Conservation (phyloP, 2,329 filamentous ascomycete genomes). For the Fusarium drepaniforme region DNA sequence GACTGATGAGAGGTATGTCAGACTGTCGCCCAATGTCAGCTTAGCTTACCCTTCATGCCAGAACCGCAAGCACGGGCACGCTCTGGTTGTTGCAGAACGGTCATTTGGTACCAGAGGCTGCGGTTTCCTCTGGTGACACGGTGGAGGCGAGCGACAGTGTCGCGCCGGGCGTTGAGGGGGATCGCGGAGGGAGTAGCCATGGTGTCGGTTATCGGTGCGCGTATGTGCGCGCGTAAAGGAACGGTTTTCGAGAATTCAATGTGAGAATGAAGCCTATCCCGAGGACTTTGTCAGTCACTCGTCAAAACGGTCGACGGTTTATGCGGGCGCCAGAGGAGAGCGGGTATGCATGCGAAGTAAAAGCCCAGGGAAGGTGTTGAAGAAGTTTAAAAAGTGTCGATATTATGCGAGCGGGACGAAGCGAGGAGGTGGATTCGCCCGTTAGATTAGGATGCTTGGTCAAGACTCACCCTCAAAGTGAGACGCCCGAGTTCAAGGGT, state of each 20-base stretch:
- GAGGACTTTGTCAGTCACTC: conserved; percentile 20
- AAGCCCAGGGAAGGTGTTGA: conserved; percentile 20
- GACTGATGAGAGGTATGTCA: not conserved
- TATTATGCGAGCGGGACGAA: conserved; percentile 6
- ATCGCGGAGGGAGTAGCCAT: conserved; percentile 51
- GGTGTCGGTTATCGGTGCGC: conserved; percentile 28
- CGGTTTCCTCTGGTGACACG: conserved; percentile 77
- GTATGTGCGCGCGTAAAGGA: conserved; percentile 21
- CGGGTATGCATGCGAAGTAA: conserved; percentile 19
- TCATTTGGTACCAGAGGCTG: conserved; percentile 83
- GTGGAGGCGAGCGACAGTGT: conserved; percentile 60
- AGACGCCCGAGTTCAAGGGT: conserved; percentile 30
- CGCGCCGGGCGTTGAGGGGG: conserved; percentile 46
- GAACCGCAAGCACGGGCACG: conserved; percentile 95
- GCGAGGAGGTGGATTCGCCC: conserved; percentile 8
- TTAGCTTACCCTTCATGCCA: conserved; percentile 88
- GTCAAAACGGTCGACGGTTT: conserved; percentile 4
- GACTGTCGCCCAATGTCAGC: conserved; percentile 45
- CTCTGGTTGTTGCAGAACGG: conserved; percentile 93
- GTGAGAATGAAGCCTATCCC: conserved; percentile 23
- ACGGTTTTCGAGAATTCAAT: conserved; percentile 16
- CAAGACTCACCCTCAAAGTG: conserved; percentile 38
- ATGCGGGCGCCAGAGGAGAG: conserved; percentile 2
- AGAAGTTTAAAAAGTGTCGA: conserved; percentile 10
- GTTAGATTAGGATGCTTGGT: conserved; percentile 21